Conservation (phyloP, 2,329 filamentous ascomycete species). For the Alternaria arborescens region DNA sequence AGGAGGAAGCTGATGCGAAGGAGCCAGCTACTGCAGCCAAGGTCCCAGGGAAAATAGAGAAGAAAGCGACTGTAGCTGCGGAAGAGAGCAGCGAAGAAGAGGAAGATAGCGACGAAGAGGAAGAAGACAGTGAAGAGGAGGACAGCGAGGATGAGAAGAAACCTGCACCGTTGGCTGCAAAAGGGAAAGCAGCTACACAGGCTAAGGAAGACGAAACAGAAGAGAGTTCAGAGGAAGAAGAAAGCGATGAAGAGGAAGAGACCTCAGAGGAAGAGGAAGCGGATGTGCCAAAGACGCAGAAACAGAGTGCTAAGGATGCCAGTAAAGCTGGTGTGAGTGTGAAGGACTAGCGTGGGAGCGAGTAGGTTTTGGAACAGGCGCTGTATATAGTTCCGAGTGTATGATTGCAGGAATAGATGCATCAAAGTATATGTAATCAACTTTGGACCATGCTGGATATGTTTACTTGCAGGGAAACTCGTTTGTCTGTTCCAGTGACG, state of each 20-base stretch:
- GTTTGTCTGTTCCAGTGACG: too few relatives aligned
- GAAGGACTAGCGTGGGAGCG: slow-evolving; percentile 37
- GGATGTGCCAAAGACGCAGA: slow-evolving; percentile 27
- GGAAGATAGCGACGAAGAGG: slow-evolving; percentile 6
- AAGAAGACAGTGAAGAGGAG: slow-evolving; percentile 16
- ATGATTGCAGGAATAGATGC: too few relatives aligned
- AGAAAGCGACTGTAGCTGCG: neutral
- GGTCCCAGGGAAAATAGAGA: neutral
- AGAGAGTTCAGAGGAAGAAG: slow-evolving; percentile 17
- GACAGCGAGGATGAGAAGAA: slow-evolving; percentile 24
- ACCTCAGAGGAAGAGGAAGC: slow-evolving; percentile 17
- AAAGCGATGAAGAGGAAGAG: slow-evolving; percentile 15
- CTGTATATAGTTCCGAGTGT: slow-evolving; percentile 2
- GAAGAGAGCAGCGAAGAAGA: neutral
- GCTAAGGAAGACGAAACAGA: slow-evolving; percentile 15
- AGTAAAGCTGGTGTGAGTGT: slow-evolving; percentile 49
- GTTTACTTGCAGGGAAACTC: neutral
- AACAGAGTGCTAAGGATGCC: slow-evolving; percentile 36
- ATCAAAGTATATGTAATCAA: neutral
- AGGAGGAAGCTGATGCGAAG: slow-evolving; percentile 8
- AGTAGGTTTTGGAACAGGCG: neutral
- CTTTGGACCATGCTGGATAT: neutral
- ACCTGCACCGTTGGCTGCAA: slow-evolving; percentile 7
- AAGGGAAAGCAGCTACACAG: neutral
- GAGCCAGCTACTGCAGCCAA: neutral